Base-by-base conservation (phyloP, 1,284 basidiomycete genomes). In the Boletus coffeatus region DNA sequence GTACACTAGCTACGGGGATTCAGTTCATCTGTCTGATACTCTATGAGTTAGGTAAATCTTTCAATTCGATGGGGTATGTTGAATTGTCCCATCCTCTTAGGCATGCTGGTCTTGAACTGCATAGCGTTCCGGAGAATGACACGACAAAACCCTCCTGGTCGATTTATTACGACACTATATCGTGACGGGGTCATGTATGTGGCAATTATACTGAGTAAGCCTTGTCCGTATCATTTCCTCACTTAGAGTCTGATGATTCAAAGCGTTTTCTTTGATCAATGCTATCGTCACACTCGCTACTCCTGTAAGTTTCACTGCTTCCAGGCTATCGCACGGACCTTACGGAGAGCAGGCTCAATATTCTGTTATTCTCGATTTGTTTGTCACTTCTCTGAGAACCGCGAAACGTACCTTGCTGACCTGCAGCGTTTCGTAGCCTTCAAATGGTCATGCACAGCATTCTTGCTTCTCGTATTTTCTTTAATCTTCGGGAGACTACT, bases 391-490 rank as follows among this genome's bases (percentile, higher is more conserved):
- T 41, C 34, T 18, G 8, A 14, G 25, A 53, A 43, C 21, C 3
- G 13, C 4, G 13, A 43, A 52, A 5, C 3, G 34, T 14, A 5
- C 16, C 9, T 55, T 41, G 34, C 64, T 70, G 46, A 66, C 37
- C 13, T 60, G 14, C 11, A 16, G 4, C 53, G 25, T 55, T 21
- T 56, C 18, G 9, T 10, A 70, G 69, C 36, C 69, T 66, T 39
- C 69, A 72, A 39, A 56, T 72, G 59, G 69, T 64, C 48, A 62
- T 63, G 57, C 69, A 72, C 32, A 70, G 66, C 21, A 66, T 70
- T 37, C 66, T 70, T 61, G 66, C 71, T 1, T 71, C 71, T n/a
- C 69, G 69, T 6, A 68, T 70, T 34, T 70, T 72, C 59, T 70
- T 70, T 29, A 71, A 72, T 56, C 68, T 70, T n/a, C 65, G 66